Conservation (phyloP, 352 stramenopile species). For the Elongisporangium anandrum region DNA sequence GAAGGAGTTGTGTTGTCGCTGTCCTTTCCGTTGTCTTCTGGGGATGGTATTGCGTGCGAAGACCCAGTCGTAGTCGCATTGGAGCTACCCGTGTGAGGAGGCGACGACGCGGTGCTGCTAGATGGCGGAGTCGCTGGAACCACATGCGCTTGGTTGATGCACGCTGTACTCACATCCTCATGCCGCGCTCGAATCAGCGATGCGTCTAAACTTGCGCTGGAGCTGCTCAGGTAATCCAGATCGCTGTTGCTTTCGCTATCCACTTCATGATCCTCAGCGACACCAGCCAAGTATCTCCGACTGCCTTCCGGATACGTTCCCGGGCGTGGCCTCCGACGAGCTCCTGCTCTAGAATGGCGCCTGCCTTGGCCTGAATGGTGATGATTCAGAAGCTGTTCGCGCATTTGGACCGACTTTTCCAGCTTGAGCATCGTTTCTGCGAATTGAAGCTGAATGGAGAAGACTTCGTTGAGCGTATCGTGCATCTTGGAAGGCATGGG, state of each 20-base stretch:
- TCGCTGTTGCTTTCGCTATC: constrained; percentile 18
- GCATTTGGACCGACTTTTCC: constrained; percentile 58
- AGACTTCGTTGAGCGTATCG: constrained; percentile 55
- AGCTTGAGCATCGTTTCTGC: constrained; percentile 70
- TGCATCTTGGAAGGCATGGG: constrained; percentile 8
- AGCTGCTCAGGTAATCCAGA: neutral
- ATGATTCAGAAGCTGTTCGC: constrained; percentile 43
- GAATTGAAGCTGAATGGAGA: constrained; percentile 62
- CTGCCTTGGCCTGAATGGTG: neutral
- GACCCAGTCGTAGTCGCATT: neutral
- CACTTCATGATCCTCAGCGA: neutral
- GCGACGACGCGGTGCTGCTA: neutral
- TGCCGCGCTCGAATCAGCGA: neutral
- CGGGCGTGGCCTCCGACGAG: constrained; percentile 2
- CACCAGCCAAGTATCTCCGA: neutral
- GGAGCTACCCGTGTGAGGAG: neutral
- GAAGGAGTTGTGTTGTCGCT: neutral
- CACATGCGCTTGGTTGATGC: neutral
- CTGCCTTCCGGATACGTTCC: neutral
- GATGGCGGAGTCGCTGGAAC: neutral
- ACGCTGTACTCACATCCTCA: neutral
- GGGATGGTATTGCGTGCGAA: neutral
- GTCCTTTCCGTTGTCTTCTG: neutral
- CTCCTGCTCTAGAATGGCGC: neutral
- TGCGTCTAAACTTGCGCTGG: neutral